Percentiles rank a stretch among this genome's conserved stretches.
These are phyloP conservation scores for Globisporangium lucens DNA, from an alignment of 352 stramenopile species.

Conservation along the genomic window DNA sequence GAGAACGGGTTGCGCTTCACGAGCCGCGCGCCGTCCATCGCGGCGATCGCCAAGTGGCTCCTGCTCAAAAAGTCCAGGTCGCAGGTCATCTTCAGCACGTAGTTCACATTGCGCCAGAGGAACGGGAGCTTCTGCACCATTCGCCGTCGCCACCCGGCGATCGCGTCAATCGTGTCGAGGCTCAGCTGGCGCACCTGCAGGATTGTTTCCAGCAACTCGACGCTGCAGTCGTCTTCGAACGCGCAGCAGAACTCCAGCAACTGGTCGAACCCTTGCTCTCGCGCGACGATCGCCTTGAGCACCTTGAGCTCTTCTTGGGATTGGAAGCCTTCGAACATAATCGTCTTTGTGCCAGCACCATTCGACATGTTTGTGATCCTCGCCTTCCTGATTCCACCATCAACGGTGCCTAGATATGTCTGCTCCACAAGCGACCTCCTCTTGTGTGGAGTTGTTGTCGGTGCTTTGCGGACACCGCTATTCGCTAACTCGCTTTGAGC, in stretches of 20 bases:
- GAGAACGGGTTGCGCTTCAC: conserved; percentile 65
- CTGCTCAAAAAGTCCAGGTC: conserved; percentile 77
- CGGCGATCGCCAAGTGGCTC: conserved; percentile 43
- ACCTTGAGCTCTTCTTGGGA: conserved; percentile 62
- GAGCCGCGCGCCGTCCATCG: conserved; percentile 58
- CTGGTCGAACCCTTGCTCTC: conserved; percentile 54
- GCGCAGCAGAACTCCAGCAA: conserved; percentile 43
- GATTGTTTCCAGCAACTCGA: conserved; percentile 48
- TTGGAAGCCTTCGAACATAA: conserved; percentile 54
- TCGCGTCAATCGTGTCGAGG: conserved; percentile 47
- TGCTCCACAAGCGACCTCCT: conserved; percentile 4
- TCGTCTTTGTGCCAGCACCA: conserved; percentile 23
- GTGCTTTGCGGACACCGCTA: background rate
- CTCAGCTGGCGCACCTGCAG: conserved; percentile 46
- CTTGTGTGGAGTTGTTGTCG: background rate
- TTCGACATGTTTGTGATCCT: background rate
- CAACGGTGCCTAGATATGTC: background rate
- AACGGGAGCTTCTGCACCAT: conserved; percentile 65
- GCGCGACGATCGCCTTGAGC: conserved; percentile 57
- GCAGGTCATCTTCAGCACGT: conserved; percentile 60
- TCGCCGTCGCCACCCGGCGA: conserved; percentile 55
- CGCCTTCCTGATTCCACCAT: background rate
- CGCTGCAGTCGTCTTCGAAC: conserved; percentile 41
- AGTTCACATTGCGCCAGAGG: conserved; percentile 59
- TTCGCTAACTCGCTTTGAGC: background rate